These are phyloP conservation scores for Solioccasus polychromus DNA, from an alignment of 768 basidiomycete species.

Conservation along the genomic window DNA sequence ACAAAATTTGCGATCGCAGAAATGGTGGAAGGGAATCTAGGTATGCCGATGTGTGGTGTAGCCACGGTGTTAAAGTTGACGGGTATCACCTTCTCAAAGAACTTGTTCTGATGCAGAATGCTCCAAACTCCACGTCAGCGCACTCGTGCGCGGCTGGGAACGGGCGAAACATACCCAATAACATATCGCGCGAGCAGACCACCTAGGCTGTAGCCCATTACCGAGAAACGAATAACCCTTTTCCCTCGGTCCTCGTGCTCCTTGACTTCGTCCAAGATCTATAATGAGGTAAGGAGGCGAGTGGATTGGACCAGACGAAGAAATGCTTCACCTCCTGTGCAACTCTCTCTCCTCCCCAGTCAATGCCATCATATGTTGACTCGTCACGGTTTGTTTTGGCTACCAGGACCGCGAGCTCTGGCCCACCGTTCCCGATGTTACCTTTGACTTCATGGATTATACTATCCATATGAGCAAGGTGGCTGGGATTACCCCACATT, in stretches of 20 bases:
- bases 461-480: constrained; percentile 58
- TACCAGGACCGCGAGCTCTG: constrained; percentile 58
- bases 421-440: constrained; percentile 26
- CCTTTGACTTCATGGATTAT: constrained; percentile 47
- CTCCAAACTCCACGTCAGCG: constrained; percentile 32
- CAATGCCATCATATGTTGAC: constrained; percentile 79
- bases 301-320: background rate
- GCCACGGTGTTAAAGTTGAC: constrained; percentile 83
- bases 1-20: constrained; percentile 52
- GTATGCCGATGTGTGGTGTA: constrained; percentile 80
- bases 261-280: constrained; percentile 59
- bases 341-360: constrained; percentile 80
- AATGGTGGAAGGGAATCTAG: constrained; percentile 56
- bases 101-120: constrained; percentile 60
- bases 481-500: constrained; percentile 79
- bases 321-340: constrained; percentile 61
- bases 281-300: constrained; percentile 2
- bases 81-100: constrained; percentile 69
- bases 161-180: constrained; percentile 50
- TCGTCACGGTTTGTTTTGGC: constrained; percentile 64
- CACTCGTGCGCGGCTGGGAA: background rate
- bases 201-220: constrained; percentile 78
- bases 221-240: constrained; percentile 65
- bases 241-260: constrained; percentile 51
- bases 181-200: constrained; percentile 81